These are phyloP conservation scores for Colletotrichum theobromicola DNA, from an alignment of 2,329 filamentous ascomycete species.

Conservation along the genomic window DNA sequence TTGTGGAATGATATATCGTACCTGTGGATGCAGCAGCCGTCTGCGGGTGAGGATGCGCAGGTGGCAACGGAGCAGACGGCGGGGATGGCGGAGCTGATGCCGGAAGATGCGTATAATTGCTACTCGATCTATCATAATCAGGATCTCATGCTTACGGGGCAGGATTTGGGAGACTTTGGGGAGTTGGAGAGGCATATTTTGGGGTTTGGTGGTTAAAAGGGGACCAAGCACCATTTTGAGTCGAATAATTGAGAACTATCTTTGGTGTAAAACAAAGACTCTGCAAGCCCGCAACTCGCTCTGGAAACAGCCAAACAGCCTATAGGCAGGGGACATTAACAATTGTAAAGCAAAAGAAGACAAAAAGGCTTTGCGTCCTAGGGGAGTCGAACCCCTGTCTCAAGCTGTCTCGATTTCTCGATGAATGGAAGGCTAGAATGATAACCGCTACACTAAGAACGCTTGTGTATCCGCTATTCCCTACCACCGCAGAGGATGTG, in stretches of 20 bases:
- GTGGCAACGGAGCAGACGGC: background rate
- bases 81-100: background rate
- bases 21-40: constrained; percentile 1
- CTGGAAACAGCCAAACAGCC: fast-evolving
- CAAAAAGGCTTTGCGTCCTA: background rate
- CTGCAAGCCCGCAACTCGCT: background rate
- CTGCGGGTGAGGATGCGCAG: background rate
- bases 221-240: fast-evolving
- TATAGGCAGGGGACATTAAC: background rate
- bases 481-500: background rate
- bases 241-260: too few relatives aligned
- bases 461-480: fast-evolving
- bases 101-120: background rate
- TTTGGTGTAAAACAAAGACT: background rate
- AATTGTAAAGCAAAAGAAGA: background rate
- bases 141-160: background rate
- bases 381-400: background rate
- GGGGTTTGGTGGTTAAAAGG: background rate
- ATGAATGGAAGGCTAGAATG: background rate
- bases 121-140: constrained; percentile 1
- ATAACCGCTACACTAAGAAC: background rate
- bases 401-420: background rate
- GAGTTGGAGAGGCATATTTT: constrained; percentile 7
- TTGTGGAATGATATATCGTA: constrained; percentile 18
- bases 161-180: constrained; percentile 10